Evolutionary conservation across 371 early-diverging fungal genomes (phyloP).

Genomic region (Nematocida sp.): DNA sequence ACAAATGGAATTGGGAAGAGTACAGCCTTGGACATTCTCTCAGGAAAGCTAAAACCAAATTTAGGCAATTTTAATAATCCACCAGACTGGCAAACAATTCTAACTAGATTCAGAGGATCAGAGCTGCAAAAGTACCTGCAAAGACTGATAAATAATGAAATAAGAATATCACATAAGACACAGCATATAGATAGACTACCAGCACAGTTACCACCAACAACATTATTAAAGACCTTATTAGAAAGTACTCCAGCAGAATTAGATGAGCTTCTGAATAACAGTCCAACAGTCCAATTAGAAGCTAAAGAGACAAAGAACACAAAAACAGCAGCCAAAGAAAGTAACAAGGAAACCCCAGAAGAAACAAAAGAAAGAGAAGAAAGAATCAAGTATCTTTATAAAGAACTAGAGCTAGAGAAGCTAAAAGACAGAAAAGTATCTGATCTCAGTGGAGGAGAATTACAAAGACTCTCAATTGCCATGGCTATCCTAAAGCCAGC

Average conservation of each 20-base stretch:
- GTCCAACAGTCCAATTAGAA: too few species aligned
- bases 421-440: conserved; percentile 78
- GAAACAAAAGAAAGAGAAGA: too few species aligned
- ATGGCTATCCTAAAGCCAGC: conserved; percentile 76
- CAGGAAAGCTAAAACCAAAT: conserved; percentile 93
- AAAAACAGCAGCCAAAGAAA: conserved; percentile 71
- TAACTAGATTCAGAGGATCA: conserved; percentile 90
- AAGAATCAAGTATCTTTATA: conserved; percentile 66
- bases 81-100: conserved; percentile 89
- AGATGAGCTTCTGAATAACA: too few species aligned
- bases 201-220: conserved; percentile 73
- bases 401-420: conserved; percentile 70
- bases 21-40: conserved; percentile 90
- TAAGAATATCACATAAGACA: conserved; percentile 79
- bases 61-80: conserved; percentile 73
- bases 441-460: conserved; percentile 93
- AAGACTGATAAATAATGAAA: conserved; percentile 72
- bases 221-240: too few species aligned
- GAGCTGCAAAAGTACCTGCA: conserved; percentile 98
- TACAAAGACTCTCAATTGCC: conserved; percentile 94
- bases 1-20: conserved; percentile 96
- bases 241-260: too few species aligned
- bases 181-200: conserved; percentile 95
- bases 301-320: conserved; percentile 66
- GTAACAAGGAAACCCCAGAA: too few species aligned